These are phyloP conservation scores for Cantharellus anzutake DNA, from an alignment of 768 basidiomycete genomes.

Conservation along the genomic window DNA sequence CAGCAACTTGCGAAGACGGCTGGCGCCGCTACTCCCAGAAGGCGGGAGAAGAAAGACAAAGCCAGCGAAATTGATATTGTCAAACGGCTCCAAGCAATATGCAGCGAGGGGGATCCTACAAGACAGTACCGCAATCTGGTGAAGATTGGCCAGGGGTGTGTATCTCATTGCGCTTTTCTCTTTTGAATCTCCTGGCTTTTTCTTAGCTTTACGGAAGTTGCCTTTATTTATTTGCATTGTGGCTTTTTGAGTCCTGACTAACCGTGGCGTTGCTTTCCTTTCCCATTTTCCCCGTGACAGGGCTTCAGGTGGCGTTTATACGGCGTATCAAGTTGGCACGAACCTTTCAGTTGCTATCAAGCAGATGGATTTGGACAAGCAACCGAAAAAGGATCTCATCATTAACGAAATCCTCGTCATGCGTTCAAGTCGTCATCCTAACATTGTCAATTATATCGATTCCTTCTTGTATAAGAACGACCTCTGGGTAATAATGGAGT, in stretches of 20 bases:
- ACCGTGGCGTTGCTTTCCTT: not conserved
- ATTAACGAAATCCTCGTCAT: slow-evolving; percentile 99
- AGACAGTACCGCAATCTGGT: slow-evolving; percentile 77
- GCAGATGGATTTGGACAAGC: slow-evolving; percentile 99
- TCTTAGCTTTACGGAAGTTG: not conserved
- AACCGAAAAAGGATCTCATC: slow-evolving; percentile 98
- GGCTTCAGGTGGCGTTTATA: slow-evolving; percentile 95
- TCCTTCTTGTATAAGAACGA: slow-evolving; percentile 97
- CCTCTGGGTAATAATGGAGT: slow-evolving; percentile 99
- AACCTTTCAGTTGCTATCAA: slow-evolving; percentile 95
- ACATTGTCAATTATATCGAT: slow-evolving; percentile 99
- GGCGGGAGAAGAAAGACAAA: slow-evolving; percentile 70
- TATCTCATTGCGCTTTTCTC: slow-evolving; percentile 5
- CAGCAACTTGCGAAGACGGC: slow-evolving; percentile 20
- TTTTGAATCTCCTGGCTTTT: not conserved
- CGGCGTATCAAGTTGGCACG: slow-evolving; percentile 91
- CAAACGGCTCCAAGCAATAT: slow-evolving; percentile 78
- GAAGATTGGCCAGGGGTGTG: slow-evolving; percentile 97
- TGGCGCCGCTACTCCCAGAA: slow-evolving; percentile 63
- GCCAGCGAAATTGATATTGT: slow-evolving; percentile 75
- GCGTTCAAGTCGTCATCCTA: slow-evolving; percentile 91
- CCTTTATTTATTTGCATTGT: not conserved
- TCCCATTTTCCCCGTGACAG: slow-evolving; percentile 22
- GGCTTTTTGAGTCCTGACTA: not conserved
- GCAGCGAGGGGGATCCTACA: slow-evolving; percentile 94